phyloP scores from a whole-genome alignment of 2,329 filamentous ascomycete genomes.

The Teratosphaeria epicoccoides region DNA sequence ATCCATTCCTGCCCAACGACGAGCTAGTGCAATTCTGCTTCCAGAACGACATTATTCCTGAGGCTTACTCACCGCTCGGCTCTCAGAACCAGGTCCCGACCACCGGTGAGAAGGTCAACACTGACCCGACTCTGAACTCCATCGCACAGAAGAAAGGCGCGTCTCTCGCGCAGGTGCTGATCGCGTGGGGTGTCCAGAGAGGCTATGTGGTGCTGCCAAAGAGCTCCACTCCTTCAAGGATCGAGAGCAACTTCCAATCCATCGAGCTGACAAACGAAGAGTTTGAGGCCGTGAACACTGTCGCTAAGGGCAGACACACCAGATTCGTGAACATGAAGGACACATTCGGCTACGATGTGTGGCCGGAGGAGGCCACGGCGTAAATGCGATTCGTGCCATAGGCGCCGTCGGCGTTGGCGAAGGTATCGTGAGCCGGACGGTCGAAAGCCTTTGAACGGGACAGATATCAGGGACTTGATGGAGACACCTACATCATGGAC shows the following conservation, averaged over 20 bases:
- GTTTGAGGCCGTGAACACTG: slow-evolving; percentile 50
- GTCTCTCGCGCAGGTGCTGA: slow-evolving; percentile 50
- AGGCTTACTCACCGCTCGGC: slow-evolving; percentile 49
- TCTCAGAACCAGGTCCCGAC: slow-evolving; percentile 59
- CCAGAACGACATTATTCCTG: slow-evolving; percentile 45
- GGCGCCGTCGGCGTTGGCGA: neutral
- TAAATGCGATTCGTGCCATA: neutral
- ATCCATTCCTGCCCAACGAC: slow-evolving; percentile 52
- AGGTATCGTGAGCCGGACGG: neutral
- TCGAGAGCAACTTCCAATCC: slow-evolving; percentile 57
- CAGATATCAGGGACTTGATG: neutral
- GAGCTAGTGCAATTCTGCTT: slow-evolving; percentile 48
- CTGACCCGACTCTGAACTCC: slow-evolving; percentile 48
- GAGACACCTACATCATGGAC: neutral
- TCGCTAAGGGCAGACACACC: slow-evolving; percentile 55
- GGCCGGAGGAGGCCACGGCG: slow-evolving; percentile 29
- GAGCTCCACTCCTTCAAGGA: slow-evolving; percentile 55
- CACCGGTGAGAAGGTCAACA: slow-evolving; percentile 55
- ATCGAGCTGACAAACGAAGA: slow-evolving; percentile 46
- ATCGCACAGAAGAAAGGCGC: slow-evolving; percentile 49
- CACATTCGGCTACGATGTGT: slow-evolving; percentile 62
- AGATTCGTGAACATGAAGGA: slow-evolving; percentile 78
- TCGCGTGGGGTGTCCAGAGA: slow-evolving; percentile 55
- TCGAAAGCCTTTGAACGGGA: neutral
- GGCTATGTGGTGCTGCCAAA: slow-evolving; percentile 61